Evolutionary conservation across 164 flowering plant species (phyloP), one percentile per base, ranked within the genome.

Genomic region (Vitis riparia): DNA sequence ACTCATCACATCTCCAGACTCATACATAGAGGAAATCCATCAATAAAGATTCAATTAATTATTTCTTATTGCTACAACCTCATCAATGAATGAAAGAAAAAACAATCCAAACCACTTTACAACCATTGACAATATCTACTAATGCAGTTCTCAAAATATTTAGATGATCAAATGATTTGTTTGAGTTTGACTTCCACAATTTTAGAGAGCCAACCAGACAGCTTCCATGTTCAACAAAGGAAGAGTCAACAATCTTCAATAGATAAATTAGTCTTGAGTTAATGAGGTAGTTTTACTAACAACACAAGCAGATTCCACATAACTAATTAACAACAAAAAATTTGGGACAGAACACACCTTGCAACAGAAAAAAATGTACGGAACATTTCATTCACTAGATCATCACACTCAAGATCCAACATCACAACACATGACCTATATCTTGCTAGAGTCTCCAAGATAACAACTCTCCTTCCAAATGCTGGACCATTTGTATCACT

Each of bases 331-430:
- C 27, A 23, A 32, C 30, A 68, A 61, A 52, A 8, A 23, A n/a
- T 7, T 9, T 19, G 70, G 44, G 69, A 72, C 17, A 17, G 73
- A 49, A 76, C 74, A 48, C 65, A 96, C 99, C 99, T 93, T 75
- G 83, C 97, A 78, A 91, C 98, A 71, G 87, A 67, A 32, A 96
- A 77, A 73, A 90, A 93, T 16, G 92, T 86, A 51, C 79, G 76
- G 86, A 93, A 90, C 87, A 96, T 85, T 79, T 91, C 88, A 71
- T 84, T 82, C 71, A 96, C 89, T 71, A 96, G 88, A 76, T 96
- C 95, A 80, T 92, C 85, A 70, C 97, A 96, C 76, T 91, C 98
- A 73, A 93, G 99, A 81, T 96, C 99, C 83, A 96, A 79, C 94
- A 96, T 89, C 79, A 96, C 98, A 69, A 96, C 93, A 78, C 97